Conservation (phyloP, 345 rosid genomes). For the Citrus cavaleriei region DNA sequence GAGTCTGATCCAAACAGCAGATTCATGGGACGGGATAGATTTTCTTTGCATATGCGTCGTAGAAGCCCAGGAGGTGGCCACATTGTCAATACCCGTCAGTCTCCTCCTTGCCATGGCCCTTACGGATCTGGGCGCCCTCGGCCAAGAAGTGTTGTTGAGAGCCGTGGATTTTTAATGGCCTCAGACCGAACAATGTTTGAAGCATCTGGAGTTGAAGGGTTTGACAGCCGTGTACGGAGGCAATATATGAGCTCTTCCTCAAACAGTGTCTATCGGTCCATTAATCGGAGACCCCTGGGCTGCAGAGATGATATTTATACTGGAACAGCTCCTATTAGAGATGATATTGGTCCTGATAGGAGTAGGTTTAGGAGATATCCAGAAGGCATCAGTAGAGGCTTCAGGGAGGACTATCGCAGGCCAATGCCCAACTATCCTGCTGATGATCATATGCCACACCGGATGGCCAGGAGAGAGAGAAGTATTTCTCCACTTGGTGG, state of each 20-base stretch:
- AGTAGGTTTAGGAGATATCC: constrained; percentile 36
- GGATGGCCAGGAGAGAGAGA: constrained; percentile 40
- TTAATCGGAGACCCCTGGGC: constrained; percentile 23
- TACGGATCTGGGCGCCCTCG: constrained; percentile 28
- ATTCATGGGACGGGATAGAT: constrained; percentile 36
- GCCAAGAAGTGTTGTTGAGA: constrained; percentile 27
- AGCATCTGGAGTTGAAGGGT: constrained; percentile 19
- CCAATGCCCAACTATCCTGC: constrained; percentile 19
- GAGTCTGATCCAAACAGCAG: constrained; percentile 26
- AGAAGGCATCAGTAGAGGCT: constrained; percentile 20
- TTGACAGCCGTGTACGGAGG: constrained; percentile 30
- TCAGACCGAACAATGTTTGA: constrained; percentile 26
- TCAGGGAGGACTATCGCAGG: constrained; percentile 31
- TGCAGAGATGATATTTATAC: constrained; percentile 26
- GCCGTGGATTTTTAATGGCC: constrained; percentile 20
- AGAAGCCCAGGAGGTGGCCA: constrained; percentile 35
- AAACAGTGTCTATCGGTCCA: constrained; percentile 20
- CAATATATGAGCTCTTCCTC: constrained; percentile 30
- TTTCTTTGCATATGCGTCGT: constrained; percentile 20
- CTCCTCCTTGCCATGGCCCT: constrained; percentile 23
- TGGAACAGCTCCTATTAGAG: constrained; percentile 21
- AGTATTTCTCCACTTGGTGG: constrained; percentile 36
- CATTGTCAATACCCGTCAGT: constrained; percentile 23
- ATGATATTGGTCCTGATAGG: constrained; percentile 32
- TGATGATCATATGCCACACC: constrained; percentile 27